phyloP scores from a whole-genome alignment of 2,329 filamentous ascomycete genomes.

The Penicillium fuscoglaucum region DNA sequence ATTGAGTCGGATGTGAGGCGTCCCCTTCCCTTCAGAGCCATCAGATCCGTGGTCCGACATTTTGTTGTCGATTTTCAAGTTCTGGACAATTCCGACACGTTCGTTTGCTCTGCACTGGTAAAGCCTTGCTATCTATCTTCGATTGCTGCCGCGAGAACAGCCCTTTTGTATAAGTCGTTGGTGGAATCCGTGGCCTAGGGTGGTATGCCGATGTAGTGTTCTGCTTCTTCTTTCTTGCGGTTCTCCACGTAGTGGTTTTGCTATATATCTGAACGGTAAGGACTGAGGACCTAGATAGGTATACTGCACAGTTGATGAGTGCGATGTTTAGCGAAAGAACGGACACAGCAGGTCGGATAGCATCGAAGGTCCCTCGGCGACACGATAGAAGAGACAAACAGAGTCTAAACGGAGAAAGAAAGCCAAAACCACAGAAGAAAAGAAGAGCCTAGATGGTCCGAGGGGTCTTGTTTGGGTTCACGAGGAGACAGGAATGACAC shows the following conservation, averaged over 20 bases:
- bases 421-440: conserved; percentile 18
- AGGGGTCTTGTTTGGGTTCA: conserved; percentile 26
- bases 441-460: conserved; percentile 27
- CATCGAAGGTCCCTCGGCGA: conserved; percentile 58
- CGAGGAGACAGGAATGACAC: conserved; percentile 25
- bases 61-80: neutral
- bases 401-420: conserved; percentile 16
- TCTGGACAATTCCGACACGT: neutral
- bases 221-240: neutral
- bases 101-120: neutral
- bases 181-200: neutral
- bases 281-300: conserved; percentile 5
- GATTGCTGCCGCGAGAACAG: neutral
- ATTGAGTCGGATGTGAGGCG: conserved; percentile 65
- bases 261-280: conserved; percentile 12
- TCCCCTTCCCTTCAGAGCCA: conserved; percentile 17
- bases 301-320: conserved; percentile 16
- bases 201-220: neutral
- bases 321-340: conserved; percentile 23
- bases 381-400: conserved; percentile 14
- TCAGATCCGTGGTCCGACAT: conserved; percentile 23
- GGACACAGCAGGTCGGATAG: conserved; percentile 27
- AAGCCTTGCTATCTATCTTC: neutral
- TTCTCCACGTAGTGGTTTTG: neutral
- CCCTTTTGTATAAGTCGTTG: neutral